Evolutionary conservation across 768 basidiomycete species (phyloP), one percentile per base, ranked within the genome.

Genomic region (Wakefieldia striispora): DNA sequence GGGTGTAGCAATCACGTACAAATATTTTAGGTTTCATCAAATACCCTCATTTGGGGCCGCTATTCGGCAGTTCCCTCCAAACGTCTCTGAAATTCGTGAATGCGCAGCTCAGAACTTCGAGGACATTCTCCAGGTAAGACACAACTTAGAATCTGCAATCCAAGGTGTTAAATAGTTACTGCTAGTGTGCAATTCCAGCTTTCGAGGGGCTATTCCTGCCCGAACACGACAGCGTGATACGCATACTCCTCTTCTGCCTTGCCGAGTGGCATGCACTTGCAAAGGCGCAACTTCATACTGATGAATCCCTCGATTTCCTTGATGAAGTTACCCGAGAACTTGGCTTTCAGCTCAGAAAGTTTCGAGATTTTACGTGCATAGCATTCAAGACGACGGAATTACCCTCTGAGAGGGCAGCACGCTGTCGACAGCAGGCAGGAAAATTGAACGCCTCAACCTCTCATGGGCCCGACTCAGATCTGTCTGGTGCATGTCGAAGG

Each of bases 71-170:
- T 77, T 77, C 45, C 40, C 54, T 16, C 43, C 39, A 0, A 73
- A 75, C 49, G 61, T 67, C 1, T 66, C 70, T 0, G 66, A 66
- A 14, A 65, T 74, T 63, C 68, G 67, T 34, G 64, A 71, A 26
- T 46, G 69, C 3, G 68, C 69, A 7, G 76, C 65, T 1, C 55
- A 68, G 0, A 70, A 77, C 40, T 77, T 70, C 44, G 72, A 77
- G 43, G 73, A 78, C 35, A 49, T 76, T 1, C 57, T 77, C 0
- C 75, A 77, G 66, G 76, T 57, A 26, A 19, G 26, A 19, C 16
- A 19, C 8, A 26, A 26, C 24, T 26, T 26, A 26, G 26, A 26
- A 4, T 26, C 8, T 8, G 8, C 8, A 9, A 26, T 9, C 26
- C 26, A 26, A 9, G 8, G 26, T 26, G 6, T 6, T 26, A 8